Evolutionary conservation across 148 eudicot species (phyloP).

Genomic region (Silene conica): DNA sequence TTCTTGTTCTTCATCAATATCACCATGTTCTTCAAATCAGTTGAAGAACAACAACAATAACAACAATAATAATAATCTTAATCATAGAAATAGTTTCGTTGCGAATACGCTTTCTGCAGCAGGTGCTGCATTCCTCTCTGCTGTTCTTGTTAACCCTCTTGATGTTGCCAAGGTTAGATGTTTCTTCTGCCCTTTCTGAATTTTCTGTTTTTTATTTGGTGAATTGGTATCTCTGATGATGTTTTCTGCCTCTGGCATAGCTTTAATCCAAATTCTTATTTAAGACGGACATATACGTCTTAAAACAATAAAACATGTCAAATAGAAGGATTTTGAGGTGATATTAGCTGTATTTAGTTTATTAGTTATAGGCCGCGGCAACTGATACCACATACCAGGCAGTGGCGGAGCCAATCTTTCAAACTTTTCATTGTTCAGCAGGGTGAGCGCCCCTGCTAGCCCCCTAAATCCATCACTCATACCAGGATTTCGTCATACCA

Average conservation of each 20-base stretch:
- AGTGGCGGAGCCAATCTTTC: too few relatives aligned
- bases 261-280: too few relatives aligned
- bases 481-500: too few relatives aligned
- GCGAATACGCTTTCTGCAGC: conserved; percentile 88
- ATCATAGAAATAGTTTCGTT: conserved; percentile 15
- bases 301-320: too few relatives aligned
- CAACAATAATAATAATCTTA: background rate
- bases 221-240: background rate
- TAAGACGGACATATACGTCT: too few relatives aligned
- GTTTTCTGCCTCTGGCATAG: background rate
- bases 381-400: too few relatives aligned
- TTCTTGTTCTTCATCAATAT: conserved; percentile 3
- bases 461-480: too few relatives aligned
- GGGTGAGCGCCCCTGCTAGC: too few relatives aligned
- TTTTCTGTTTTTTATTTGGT: background rate
- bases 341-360: too few relatives aligned
- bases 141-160: conserved; percentile 87
- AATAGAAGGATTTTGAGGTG: too few relatives aligned
- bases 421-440: too few relatives aligned
- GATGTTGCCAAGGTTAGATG: conserved; percentile 83
- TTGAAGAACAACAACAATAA: conserved; percentile 17
- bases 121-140: conserved; percentile 87
- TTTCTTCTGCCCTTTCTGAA: background rate
- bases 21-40: conserved; percentile 21
- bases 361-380: too few relatives aligned